phyloP scores from a whole-genome alignment of 2,329 filamentous ascomycete genomes.

The Westerdykella sp. region DNA sequence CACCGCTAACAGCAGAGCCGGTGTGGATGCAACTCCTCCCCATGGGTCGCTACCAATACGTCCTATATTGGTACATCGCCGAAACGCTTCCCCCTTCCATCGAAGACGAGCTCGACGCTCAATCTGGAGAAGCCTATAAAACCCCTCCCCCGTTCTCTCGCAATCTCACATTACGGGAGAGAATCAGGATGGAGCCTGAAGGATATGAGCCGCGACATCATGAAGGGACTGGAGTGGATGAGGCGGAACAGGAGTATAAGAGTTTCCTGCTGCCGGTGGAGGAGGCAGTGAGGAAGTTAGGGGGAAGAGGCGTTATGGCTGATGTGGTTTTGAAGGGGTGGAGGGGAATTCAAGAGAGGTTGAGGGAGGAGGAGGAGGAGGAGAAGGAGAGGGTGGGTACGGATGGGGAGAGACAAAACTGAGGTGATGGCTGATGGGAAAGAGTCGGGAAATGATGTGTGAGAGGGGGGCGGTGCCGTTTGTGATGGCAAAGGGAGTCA shows the following conservation, averaged over 20 bases:
- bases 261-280: conserved; percentile 39
- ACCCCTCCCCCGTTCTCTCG: conserved; percentile 35
- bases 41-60: conserved; percentile 35
- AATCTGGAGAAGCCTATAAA: conserved; percentile 28
- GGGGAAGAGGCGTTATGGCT: conserved; percentile 36
- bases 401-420: too few species aligned
- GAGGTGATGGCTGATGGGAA: too few species aligned
- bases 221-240: conserved; percentile 45
- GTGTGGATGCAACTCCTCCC: conserved; percentile 44
- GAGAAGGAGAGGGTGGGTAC: conserved; percentile 1
- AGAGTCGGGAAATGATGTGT: too few species aligned
- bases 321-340: conserved; percentile 44
- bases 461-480: too few species aligned
- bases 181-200: conserved; percentile 36
- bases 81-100: conserved; percentile 41
- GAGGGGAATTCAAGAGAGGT: conserved; percentile 38
- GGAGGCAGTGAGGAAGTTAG: conserved; percentile 39
- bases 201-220: conserved; percentile 43
- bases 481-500: too few species aligned
- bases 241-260: conserved; percentile 42
- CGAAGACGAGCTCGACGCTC: conserved; percentile 21
- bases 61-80: conserved; percentile 45
- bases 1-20: conserved; percentile 37
- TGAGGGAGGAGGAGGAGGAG: conserved; percentile 21
- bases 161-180: conserved; percentile 32